Base-by-base conservation (phyloP, 441 rosid species). In the Gossypium lobatum region DNA sequence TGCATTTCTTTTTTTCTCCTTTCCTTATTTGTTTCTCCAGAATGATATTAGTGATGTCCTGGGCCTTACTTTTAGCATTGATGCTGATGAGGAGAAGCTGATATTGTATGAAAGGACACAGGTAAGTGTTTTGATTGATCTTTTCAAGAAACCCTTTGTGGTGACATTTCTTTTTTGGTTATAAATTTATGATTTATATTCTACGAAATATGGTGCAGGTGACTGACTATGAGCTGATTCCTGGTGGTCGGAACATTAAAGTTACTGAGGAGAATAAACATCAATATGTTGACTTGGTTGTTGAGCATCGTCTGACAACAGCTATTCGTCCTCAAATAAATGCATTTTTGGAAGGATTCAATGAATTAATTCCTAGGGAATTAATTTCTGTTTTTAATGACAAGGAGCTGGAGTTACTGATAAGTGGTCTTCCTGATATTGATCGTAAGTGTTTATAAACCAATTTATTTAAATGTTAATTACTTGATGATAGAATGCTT, bases 241-340 rank as follows among this genome's bases (percentile, higher is more conserved):
- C 91, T 65, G 95, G 91, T 74, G 98, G 98, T 57, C 88, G 94
- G 64, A 91, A 92, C 80, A 85, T 73, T 58, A 92, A 92, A 85
- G 98, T 94, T 31, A 88, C 96, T 0, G 97, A 92, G 87, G 98
- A 91, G 80, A 94, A 89, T 75, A 94, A 94, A 86, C 93, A 91
- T 78, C 89, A 86, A 48, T 92, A 89, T 84, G 97, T 92, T 58
- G 97, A 94, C 84, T 79, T 94, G 73, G 91, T 92, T 26, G 91
- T 89, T 6, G 91, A 92, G 80, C 97, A 94, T 84, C 94, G 94
- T 73, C 78, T 94, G 86, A 94, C 98, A 0, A 94, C 97, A 18
- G 97, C 98, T 73, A 92, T 94, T 77, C 95, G 95, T 62, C 98
- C 97, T 79, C 97, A 94, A 81, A 94, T 94, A 73, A 92, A 86